phyloP scores from a whole-genome alignment of 148 eudicot species.

The Dysphania ambrosioides region DNA sequence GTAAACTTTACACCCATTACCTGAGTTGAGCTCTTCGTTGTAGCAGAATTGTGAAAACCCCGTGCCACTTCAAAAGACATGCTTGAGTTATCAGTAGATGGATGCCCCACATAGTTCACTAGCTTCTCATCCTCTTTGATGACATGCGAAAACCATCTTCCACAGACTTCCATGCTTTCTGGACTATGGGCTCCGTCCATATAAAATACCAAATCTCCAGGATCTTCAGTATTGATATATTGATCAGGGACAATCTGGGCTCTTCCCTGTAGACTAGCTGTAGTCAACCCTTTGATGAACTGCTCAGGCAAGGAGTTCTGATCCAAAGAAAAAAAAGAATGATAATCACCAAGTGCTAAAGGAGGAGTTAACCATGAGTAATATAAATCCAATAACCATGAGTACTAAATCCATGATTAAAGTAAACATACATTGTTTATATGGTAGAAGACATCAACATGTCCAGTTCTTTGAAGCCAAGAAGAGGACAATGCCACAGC shows the following conservation, averaged over 20 bases:
- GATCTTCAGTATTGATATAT: constrained; percentile 46
- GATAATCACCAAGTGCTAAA: too few species aligned
- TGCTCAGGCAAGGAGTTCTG: constrained; percentile 74
- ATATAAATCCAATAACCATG: too few species aligned
- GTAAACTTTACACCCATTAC: constrained; percentile 31
- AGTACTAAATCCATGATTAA: neutral
- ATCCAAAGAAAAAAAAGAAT: too few species aligned
- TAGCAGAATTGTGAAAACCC: constrained; percentile 31
- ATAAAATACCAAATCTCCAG: constrained; percentile 72
- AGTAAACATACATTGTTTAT: constrained; percentile 48
- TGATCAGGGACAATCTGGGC: constrained; percentile 81
- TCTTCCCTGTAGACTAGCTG: constrained; percentile 79
- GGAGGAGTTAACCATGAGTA: neutral
- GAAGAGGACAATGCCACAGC: constrained; percentile 83
- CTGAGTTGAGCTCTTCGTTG: constrained; percentile 54
- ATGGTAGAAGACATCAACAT: constrained; percentile 44
- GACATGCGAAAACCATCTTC: constrained; percentile 77
- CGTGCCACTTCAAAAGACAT: constrained; percentile 36
- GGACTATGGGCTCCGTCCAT: constrained; percentile 99
- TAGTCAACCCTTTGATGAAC: constrained; percentile 72
- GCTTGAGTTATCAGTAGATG: constrained; percentile 23
- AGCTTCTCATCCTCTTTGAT: constrained; percentile 43
- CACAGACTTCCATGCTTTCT: constrained; percentile 99
- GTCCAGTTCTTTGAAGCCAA: constrained; percentile 86
- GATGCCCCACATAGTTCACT: constrained; percentile 23